Evolutionary conservation across 2,329 filamentous ascomycete genomes (phyloP).

Genomic region (Xenoacremonium recifei): DNA sequence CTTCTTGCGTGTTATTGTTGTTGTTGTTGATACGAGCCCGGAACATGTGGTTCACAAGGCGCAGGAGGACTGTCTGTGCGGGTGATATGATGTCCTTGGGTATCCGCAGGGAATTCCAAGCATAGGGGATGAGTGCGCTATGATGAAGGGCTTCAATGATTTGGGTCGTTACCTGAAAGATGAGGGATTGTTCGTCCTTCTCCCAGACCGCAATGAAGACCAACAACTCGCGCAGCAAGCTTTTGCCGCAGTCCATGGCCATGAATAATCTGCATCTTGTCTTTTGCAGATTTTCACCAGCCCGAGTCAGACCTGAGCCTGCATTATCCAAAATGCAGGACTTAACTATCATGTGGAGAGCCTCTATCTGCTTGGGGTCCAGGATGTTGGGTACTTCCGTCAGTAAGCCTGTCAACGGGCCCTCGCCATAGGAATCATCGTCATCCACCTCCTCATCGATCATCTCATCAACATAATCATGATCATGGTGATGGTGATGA

Average conservation of each 20-base stretch:
- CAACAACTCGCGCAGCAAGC: constrained; percentile 82
- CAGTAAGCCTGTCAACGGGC: constrained; percentile 77
- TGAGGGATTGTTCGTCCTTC: constrained; percentile 86
- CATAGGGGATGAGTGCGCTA: constrained; percentile 85
- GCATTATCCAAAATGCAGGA: constrained; percentile 86
- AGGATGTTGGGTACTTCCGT: constrained; percentile 94
- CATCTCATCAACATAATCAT: constrained; percentile 48
- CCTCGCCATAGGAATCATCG: constrained; percentile 76
- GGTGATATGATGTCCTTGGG: constrained; percentile 96
- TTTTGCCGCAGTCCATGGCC: constrained; percentile 86
- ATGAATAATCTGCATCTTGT: constrained; percentile 87
- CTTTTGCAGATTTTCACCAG: constrained; percentile 82
- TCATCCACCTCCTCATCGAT: constrained; percentile 66
- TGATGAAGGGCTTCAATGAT: constrained; percentile 92
- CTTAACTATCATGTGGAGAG: constrained; percentile 95
- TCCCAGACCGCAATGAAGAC: constrained; percentile 99
- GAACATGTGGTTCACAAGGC: constrained; percentile 88
- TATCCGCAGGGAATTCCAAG: constrained; percentile 87
- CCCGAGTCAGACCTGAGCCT: constrained; percentile 64
- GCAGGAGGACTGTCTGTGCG: constrained; percentile 88
- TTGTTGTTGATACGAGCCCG: constrained; percentile 49
- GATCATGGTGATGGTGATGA: constrained; percentile 25
- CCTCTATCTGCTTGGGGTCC: constrained; percentile 92
- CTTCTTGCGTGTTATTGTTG: constrained; percentile 43
- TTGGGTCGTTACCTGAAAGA: constrained; percentile 95